Evolutionary conservation across 768 basidiomycete species (phyloP).

Genomic region (Mycena rebaudengoi): DNA sequence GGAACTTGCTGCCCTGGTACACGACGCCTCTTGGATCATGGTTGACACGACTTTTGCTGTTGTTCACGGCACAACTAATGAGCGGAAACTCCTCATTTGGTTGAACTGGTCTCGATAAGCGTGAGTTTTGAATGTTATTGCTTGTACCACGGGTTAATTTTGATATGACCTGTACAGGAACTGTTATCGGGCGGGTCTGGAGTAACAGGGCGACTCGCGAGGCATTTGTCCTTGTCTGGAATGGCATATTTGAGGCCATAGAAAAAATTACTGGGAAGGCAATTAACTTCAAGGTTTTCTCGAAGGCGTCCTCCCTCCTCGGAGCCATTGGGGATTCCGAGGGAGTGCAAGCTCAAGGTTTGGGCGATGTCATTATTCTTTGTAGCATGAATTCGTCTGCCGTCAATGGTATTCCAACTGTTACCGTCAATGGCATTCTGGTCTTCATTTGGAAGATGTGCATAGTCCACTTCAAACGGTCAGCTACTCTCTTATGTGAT

Average conservation of each 20-base stretch:
- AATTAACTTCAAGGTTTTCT: background rate
- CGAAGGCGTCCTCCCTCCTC: background rate
- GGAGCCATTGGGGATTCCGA: background rate
- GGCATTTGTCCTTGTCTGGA: background rate
- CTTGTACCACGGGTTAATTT: no score
- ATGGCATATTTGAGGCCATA: background rate
- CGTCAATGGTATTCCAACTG: background rate
- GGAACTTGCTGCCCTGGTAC: background rate
- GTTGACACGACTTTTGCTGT: slow-evolving; percentile 11
- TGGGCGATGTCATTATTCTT: background rate
- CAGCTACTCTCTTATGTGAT: no score
- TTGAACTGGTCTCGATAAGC: background rate
- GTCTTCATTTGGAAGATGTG: background rate
- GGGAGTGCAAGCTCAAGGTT: background rate
- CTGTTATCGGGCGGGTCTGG: slow-evolving; percentile 1
- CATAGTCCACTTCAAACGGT: no score
- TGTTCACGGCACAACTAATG: slow-evolving; percentile 5
- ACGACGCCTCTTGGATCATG: no score
- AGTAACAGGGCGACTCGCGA: background rate
- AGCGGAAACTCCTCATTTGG: slow-evolving; percentile 15
- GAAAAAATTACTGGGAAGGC: background rate
- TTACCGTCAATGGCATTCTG: background rate
- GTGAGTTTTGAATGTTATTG: no score
- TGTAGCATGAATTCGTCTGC: background rate
- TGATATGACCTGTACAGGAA: no score